Evolutionary conservation across 768 basidiomycete species (phyloP).

Genomic region (Grammothele lineata): DNA sequence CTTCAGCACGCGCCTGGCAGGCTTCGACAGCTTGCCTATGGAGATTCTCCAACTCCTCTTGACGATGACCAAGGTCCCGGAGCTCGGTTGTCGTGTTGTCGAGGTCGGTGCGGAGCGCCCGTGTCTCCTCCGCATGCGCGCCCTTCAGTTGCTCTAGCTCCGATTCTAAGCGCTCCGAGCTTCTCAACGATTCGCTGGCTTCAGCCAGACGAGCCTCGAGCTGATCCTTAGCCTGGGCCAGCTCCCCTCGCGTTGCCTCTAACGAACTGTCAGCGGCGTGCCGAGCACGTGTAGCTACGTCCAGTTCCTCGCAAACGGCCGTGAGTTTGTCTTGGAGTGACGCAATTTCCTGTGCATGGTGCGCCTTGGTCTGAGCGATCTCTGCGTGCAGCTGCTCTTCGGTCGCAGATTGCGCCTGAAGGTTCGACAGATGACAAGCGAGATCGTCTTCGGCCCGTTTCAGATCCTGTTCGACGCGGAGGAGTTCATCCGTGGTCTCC

Average conservation of each 20-base stretch:
- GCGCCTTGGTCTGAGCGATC: slow-evolving; percentile 3
- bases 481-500: slow-evolving; percentile 5
- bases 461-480: slow-evolving; percentile 15
- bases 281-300: slow-evolving; percentile 8
- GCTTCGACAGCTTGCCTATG: slow-evolving; percentile 7
- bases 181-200: slow-evolving; percentile 13
- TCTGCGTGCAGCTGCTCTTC: slow-evolving; percentile 12
- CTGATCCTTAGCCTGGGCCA: slow-evolving; percentile 18
- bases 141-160: slow-evolving; percentile 8
- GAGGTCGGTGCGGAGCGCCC: slow-evolving; percentile 4
- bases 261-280: slow-evolving; percentile 11
- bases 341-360: slow-evolving; percentile 6
- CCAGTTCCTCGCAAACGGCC: slow-evolving; percentile 16
- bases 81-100: slow-evolving; percentile 5
- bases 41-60: slow-evolving; percentile 11
- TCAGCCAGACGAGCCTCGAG: slow-evolving; percentile 24
- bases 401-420: slow-evolving; percentile 6
- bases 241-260: slow-evolving; percentile 15
- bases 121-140: slow-evolving; percentile 5
- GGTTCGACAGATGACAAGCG: slow-evolving; percentile 9
- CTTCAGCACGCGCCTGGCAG: not conserved
- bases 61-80: not conserved
- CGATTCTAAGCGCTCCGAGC: slow-evolving; percentile 14
- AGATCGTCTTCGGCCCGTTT: slow-evolving; percentile 17
- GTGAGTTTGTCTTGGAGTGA: slow-evolving; percentile 17